Evolutionary conservation across 495 filamentous ascomycete species (phyloP).

Genomic region (Lasiosphaeria ovina): DNA sequence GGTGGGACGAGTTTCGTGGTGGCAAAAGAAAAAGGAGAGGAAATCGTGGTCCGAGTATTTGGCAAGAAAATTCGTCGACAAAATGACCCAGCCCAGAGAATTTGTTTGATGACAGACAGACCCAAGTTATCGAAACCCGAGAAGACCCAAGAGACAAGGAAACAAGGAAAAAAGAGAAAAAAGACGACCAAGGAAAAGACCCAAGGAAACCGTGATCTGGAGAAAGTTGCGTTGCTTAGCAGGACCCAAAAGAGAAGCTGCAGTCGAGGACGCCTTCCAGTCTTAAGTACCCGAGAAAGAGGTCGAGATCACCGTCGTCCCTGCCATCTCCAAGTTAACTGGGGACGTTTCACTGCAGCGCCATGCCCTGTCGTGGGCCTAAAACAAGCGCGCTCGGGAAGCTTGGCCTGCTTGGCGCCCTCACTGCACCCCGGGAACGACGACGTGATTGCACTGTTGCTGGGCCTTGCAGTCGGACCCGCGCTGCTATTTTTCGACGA

Average conservation of each 20-base stretch:
- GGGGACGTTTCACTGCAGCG: neutral
- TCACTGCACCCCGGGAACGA: neutral
- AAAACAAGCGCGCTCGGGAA: conserved; percentile 6
- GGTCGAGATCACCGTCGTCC: neutral
- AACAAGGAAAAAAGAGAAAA: conserved; percentile 20
- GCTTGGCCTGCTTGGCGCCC: neutral
- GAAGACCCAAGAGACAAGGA: conserved; percentile 26
- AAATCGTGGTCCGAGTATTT: neutral
- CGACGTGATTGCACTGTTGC: conserved; percentile 12
- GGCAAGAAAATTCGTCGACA: conserved; percentile 20
- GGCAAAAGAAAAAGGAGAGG: conserved; percentile 5
- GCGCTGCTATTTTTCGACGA: conserved; percentile 16
- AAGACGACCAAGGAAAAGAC: conserved; percentile 21
- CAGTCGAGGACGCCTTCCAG: neutral
- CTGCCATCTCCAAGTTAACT: conserved; percentile 7
- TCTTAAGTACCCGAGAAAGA: conserved; percentile 5
- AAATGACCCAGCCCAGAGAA: conserved; percentile 9
- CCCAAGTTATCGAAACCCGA: conserved; percentile 21
- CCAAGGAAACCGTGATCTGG: conserved; percentile 3
- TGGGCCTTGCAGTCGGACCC: neutral
- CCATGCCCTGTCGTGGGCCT: neutral
- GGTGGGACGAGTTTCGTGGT: conserved; percentile 3
- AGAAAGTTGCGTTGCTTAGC: neutral
- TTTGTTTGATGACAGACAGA: conserved; percentile 15
- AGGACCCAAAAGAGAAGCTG: neutral